A percentile compares a stretch with the other conserved stretches of the same genome.
Evolutionary conservation across 108 stramenopile species (phyloP).

Genomic region (Parietichytrium sp.): DNA sequence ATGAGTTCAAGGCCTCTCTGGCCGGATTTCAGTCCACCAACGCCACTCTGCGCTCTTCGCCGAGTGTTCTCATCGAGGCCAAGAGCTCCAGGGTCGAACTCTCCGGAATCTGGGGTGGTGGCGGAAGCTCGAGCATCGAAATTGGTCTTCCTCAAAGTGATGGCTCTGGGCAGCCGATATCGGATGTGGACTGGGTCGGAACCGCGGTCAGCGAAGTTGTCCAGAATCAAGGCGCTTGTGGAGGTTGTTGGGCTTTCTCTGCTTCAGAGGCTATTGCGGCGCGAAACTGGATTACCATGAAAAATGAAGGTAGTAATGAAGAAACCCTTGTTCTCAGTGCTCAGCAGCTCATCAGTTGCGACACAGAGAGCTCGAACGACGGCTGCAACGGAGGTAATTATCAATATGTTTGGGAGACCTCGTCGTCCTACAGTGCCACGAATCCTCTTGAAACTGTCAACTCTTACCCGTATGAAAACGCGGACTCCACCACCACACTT

Average conservation of each 20-base stretch:
- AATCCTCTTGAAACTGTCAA: not conserved
- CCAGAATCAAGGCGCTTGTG: not conserved
- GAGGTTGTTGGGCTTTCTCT: conserved; percentile 33
- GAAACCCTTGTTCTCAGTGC: not conserved
- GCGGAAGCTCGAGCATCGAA: too few relatives aligned
- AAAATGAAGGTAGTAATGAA: not conserved
- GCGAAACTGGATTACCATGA: not conserved
- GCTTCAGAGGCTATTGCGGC: conserved; percentile 1
- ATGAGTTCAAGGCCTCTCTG: too few relatives aligned
- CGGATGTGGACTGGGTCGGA: conserved; percentile 31
- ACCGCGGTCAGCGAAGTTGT: not conserved
- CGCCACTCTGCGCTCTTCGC: too few relatives aligned
- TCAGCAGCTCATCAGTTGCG: conserved; percentile 24
- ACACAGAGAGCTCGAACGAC: not conserved
- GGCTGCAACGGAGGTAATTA: conserved; percentile 37
- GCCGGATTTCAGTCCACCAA: too few relatives aligned
- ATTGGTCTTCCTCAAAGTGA: too few relatives aligned
- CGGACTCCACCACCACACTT: not conserved
- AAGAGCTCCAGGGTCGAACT: too few relatives aligned
- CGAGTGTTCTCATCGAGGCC: too few relatives aligned
- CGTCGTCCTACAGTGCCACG: not conserved
- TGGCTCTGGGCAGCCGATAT: too few relatives aligned
- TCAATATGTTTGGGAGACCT: not conserved
- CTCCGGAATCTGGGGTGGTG: too few relatives aligned
- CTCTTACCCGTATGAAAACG: not conserved